Evolutionary conservation across 1,284 basidiomycete genomes (phyloP).

Genomic region (Ceraceosorus guamensis): DNA sequence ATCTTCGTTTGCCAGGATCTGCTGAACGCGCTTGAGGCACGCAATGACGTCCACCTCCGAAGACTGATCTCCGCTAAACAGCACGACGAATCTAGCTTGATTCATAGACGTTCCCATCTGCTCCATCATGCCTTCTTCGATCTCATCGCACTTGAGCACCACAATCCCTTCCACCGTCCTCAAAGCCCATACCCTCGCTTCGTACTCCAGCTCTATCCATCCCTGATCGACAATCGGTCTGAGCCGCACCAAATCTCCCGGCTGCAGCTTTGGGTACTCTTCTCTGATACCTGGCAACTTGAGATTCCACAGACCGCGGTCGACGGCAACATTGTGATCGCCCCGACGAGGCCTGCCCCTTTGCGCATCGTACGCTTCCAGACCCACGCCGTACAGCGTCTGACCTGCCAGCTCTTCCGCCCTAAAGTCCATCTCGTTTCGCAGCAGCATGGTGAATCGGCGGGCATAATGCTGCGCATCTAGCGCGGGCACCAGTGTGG

Average conservation of each 20-base stretch:
- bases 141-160: conserved; percentile 5
- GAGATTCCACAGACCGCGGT: conserved; percentile 6
- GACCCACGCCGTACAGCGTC: neutral
- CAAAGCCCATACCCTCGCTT: conserved; percentile 4
- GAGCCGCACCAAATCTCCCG: conserved; percentile 5
- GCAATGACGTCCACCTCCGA: neutral
- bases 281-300: conserved; percentile 10
- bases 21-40: neutral
- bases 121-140: neutral
- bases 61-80: neutral
- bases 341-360: neutral
- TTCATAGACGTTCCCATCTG: conserved; percentile 4
- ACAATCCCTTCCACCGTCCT: conserved; percentile 4
- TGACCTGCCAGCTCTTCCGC: conserved; percentile 2
- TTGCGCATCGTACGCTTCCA: neutral
- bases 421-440: neutral
- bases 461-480: conserved; percentile 1
- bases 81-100: conserved; percentile 7
- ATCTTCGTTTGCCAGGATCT: neutral
- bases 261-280: conserved; percentile 5
- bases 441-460: neutral
- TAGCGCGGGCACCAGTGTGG: neutral
- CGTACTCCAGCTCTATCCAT: conserved; percentile 6
- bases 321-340: conserved; percentile 1
- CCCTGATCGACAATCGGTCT: conserved; percentile 5